Conservation (phyloP, 345 rosid genomes). For the Acer campestre region DNA sequence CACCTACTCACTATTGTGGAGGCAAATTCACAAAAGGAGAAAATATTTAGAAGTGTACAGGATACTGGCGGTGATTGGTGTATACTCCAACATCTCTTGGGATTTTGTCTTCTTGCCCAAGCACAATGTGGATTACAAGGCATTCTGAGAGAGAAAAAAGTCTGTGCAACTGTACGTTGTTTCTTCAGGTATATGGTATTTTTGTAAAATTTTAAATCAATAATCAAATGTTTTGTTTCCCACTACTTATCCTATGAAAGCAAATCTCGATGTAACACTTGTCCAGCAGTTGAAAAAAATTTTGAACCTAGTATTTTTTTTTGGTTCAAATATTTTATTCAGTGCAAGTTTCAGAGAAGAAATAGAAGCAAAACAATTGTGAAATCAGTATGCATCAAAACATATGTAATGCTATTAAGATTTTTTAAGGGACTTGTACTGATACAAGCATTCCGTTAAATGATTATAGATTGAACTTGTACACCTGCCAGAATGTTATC, state of each 20-base stretch:
- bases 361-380: neutral
- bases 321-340: constrained; percentile 3
- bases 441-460: neutral
- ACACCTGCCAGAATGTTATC: neutral
- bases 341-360: neutral
- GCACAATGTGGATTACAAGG: constrained; percentile 63
- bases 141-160: constrained; percentile 66
- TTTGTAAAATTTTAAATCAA: neutral
- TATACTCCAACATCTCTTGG: constrained; percentile 85
- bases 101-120: constrained; percentile 89
- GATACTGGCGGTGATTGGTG: constrained; percentile 78
- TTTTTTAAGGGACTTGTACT: neutral
- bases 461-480: neutral
- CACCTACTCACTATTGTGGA: constrained; percentile 66
- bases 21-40: constrained; percentile 67
- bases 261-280: neutral
- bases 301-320: neutral
- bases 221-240: neutral
- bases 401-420: neutral
- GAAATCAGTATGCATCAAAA: neutral
- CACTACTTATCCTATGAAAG: constrained; percentile 1
- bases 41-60: constrained; percentile 69
- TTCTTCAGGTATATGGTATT: constrained; percentile 69
- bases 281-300: neutral
- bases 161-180: constrained; percentile 74